Base-by-base conservation (phyloP, 306 rosid species). In the Abrus precatorius region DNA sequence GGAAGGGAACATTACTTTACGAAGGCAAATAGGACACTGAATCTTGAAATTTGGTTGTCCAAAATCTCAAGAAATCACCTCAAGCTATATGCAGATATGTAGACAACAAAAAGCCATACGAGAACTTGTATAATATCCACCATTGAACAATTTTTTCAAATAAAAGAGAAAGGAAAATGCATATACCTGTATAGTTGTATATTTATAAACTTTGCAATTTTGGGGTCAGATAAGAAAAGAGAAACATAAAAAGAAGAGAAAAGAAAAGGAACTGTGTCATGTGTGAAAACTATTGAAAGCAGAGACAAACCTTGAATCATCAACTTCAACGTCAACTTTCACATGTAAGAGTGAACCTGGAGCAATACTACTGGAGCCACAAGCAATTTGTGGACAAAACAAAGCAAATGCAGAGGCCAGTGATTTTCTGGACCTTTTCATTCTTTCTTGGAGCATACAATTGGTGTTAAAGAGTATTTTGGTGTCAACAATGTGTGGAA, bases 401-500 rank as follows among this genome's bases (percentile, higher is more conserved):
- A 69, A n/a, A 68, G 93, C 41, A 87, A 95, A 95, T 41, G 97
- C 92, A 52, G 97, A 85, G 5, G 92, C 86, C 56, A 95, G 77
- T 9, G 99, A 91, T 41, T 93, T 95, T 79, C 81, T 78, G 34
- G 92, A 85, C 84, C 82, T 90, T 80, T 79, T 93, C 94, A 95
- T 91, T 83, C 85, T 89, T 68, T 76, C 85, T 62, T 86, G 94
- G 78, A 95, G 92, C 67, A 84, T 50, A 65, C 0, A 9, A 75
- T 88, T 85, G 60, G 89, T 79, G 81, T 89, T 93, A 75, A 93
- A 66, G 43, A 95, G 92, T 69, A 95, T 73, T 86, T 93, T 93
- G 91, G 97, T 95, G 85, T 95, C 99, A 78, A 91, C 60, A 72
- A 95, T 74, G 69, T 84, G 82, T 0, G 98, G 95, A 68, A 95